Conservation (phyloP, 495 filamentous ascomycete genomes). For the Bacidia rubella region DNA sequence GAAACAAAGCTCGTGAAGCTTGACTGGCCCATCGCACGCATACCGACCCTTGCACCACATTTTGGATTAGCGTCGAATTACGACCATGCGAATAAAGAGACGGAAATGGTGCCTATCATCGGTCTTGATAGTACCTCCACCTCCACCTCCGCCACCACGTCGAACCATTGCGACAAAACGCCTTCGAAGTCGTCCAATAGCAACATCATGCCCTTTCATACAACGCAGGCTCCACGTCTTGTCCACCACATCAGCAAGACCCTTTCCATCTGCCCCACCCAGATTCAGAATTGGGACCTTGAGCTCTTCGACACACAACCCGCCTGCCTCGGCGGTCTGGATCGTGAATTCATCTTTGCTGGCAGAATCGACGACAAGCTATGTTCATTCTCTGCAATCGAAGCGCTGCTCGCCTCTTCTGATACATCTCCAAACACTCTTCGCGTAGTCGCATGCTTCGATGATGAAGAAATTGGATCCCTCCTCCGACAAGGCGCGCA, state of each 20-base stretch:
- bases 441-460: slow-evolving; percentile 81
- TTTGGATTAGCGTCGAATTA: slow-evolving; percentile 62
- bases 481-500: slow-evolving; percentile 78
- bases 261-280: slow-evolving; percentile 47
- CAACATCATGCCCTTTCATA: slow-evolving; percentile 46
- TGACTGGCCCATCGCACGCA: slow-evolving; percentile 83
- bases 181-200: slow-evolving; percentile 9
- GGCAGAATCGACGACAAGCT: slow-evolving; percentile 95
- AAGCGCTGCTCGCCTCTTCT: slow-evolving; percentile 62
- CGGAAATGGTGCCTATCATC: slow-evolving; percentile 87
- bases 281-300: slow-evolving; percentile 86
- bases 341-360: slow-evolving; percentile 90
- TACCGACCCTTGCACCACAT: slow-evolving; percentile 87
- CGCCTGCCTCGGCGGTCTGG: slow-evolving; percentile 68
- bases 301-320: slow-evolving; percentile 90
- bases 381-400: slow-evolving; percentile 82
- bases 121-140: slow-evolving; percentile 65
- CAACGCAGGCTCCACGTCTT: slow-evolving; percentile 70
- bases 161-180: neutral
- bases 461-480: slow-evolving; percentile 92
- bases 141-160: neutral
- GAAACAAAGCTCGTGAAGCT: slow-evolving; percentile 74
- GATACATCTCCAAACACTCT: slow-evolving; percentile 38
- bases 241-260: slow-evolving; percentile 69
- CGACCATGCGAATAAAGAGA: slow-evolving; percentile 77